Evolutionary conservation across 345 rosid species (phyloP), one percentile per base, ranked within the genome.

Genomic region (Rhizophora mangle): DNA sequence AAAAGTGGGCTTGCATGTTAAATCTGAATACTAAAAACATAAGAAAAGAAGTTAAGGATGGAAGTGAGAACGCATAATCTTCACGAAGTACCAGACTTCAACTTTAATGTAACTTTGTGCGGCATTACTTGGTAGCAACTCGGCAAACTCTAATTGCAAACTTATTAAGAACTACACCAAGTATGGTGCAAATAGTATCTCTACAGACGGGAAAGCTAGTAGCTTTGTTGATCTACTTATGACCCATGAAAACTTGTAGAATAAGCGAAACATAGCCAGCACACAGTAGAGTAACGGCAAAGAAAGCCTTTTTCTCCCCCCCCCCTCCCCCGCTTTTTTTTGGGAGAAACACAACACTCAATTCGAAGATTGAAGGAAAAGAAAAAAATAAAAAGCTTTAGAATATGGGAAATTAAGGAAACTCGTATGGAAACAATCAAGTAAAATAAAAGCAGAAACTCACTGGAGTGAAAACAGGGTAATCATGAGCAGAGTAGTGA

Each of bases 391-490:
- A 52, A 57, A 21, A 2, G 18, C 34, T 9, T 1, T 10, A 46
- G 5, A 64, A 8, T 13, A 43, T 43, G 13, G 49, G 49, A 5
- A 43, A 43, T 43, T 43, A 13, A 43, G 49, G 47, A 3, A 13
- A 43, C 18, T 15, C 18, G 49, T 24, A 27, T 56, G 26, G 3
- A 54, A 30, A 53, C 21, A 3, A 68, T 26, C 21, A 30, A 27
- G 6, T 30, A 13, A 7, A 24, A 4, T 10, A 16, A 24, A 8
- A 6, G 19, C 2, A 2, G 56, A 52, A 63, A 81, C 89, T 94
- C 62, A 94, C 99, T 20, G 99, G 97, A 30, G 97, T 88, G 64
- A 94, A 95, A 72, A 95, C 93, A 68, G 99, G 99, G 78, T 95
- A 95, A 74, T 91, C 99, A 62, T 88, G 90, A 68, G 97, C 96